Conservation (phyloP, 164 flowering plant genomes). For the Vitis cinerea region DNA sequence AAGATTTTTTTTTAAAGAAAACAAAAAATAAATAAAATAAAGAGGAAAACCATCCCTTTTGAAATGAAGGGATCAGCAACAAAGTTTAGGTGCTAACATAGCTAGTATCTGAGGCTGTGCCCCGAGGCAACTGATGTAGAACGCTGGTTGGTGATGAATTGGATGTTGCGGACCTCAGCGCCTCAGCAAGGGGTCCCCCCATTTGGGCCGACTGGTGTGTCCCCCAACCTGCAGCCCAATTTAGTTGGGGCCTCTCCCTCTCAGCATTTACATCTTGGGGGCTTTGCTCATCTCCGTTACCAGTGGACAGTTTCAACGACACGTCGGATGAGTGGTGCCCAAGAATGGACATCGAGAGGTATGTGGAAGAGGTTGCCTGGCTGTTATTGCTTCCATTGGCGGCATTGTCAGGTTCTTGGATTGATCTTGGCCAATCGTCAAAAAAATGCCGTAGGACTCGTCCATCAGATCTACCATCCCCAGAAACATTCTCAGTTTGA, state of each 20-base stretch:
- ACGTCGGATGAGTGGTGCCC: conserved; percentile 59
- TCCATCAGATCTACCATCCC: conserved; percentile 30
- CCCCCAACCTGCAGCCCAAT: conserved; percentile 52
- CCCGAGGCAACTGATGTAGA: conserved; percentile 46
- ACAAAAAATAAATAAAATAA: not conserved
- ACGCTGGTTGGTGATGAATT: conserved; percentile 63
- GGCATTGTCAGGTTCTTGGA: conserved; percentile 33
- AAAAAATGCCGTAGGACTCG: conserved; percentile 68
- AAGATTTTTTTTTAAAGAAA: not conserved
- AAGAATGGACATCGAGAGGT: conserved; percentile 56
- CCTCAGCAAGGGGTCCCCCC: conserved; percentile 93
- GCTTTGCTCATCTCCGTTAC: conserved; percentile 29
- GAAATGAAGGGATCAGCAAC: not conserved
- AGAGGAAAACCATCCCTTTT: not conserved
- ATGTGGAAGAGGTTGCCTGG: conserved; percentile 30
- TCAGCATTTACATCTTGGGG: conserved; percentile 16
- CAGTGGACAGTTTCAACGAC: conserved; percentile 72
- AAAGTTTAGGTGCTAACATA: conserved; percentile 37
- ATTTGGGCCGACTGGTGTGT: conserved; percentile 44
- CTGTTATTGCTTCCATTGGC: conserved; percentile 12
- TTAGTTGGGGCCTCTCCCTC: conserved; percentile 27
- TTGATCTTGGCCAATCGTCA: conserved; percentile 75
- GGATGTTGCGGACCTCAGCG: conserved; percentile 57
- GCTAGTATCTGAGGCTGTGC: conserved; percentile 44
- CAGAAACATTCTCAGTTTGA: conserved; percentile 21